Evolutionary conservation across 495 filamentous ascomycete species (phyloP).

Genomic region (Tetracladium marchalianum): DNA sequence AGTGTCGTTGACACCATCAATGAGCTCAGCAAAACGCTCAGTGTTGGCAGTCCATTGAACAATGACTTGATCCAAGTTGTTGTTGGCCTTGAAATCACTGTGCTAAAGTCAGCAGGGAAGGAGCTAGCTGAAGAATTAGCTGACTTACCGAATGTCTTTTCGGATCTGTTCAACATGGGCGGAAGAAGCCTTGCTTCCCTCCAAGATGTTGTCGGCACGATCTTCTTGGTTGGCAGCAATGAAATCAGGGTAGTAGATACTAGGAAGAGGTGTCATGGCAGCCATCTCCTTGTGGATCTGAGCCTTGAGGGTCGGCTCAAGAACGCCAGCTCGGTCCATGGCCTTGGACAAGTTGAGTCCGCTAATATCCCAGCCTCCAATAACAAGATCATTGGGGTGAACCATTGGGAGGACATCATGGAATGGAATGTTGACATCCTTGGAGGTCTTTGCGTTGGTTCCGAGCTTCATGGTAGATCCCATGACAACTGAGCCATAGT

Average conservation of each 20-base stretch:
- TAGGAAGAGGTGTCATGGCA: constrained; percentile 78
- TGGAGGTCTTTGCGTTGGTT: constrained; percentile 68
- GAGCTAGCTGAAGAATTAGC: neutral
- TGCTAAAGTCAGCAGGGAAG: constrained; percentile 23
- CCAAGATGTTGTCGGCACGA: constrained; percentile 83
- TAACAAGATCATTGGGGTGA: constrained; percentile 89
- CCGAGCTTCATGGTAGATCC: constrained; percentile 94
- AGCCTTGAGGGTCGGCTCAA: constrained; percentile 85
- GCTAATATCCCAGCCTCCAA: constrained; percentile 98
- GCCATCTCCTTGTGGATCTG: constrained; percentile 90
- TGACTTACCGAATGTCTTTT: constrained; percentile 78
- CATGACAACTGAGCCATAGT: constrained; percentile 97
- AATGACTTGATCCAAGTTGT: constrained; percentile 89
- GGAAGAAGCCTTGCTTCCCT: constrained; percentile 71
- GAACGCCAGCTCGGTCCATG: constrained; percentile 92
- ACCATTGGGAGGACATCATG: constrained; percentile 92
- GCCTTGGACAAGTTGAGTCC: constrained; percentile 75
- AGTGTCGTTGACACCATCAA: constrained; percentile 89
- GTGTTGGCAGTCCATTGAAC: constrained; percentile 99
- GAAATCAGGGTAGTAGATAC: constrained; percentile 98
- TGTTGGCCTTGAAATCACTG: constrained; percentile 77
- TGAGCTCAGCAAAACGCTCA: constrained; percentile 85
- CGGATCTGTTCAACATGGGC: constrained; percentile 91
- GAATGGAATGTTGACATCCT: constrained; percentile 96
- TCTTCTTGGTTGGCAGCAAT: constrained; percentile 98